These are phyloP conservation scores for Phyllosticta citribraziliensis DNA, from an alignment of 2,329 filamentous ascomycete genomes.

Conservation along the genomic window DNA sequence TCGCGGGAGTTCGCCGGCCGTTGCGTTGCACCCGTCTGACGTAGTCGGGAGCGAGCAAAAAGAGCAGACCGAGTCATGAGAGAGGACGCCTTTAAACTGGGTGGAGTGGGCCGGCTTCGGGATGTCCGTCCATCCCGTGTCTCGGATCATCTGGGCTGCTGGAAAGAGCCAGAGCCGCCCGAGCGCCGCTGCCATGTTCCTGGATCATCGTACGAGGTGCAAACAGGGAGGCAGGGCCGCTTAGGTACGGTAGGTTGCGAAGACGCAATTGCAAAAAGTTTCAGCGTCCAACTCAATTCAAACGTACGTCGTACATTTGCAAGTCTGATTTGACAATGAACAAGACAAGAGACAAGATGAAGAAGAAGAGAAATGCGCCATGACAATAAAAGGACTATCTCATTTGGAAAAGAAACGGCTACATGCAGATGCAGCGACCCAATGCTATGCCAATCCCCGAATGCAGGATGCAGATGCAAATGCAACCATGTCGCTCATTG, in stretches of 20 bases:
- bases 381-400: slow-evolving; percentile 9
- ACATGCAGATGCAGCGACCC: background rate
- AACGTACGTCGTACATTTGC: background rate
- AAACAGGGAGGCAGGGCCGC: background rate
- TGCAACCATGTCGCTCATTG: background rate
- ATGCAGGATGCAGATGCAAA: background rate
- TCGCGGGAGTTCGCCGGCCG: background rate
- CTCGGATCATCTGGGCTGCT: background rate
- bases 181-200: background rate
- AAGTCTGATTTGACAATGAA: background rate
- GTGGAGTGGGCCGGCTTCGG: background rate
- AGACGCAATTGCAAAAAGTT: background rate
- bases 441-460: background rate
- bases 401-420: background rate
- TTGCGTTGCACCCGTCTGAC: background rate
- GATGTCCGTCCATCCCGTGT: background rate
- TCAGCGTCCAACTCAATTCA: background rate
- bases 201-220: background rate
- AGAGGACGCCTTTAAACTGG: background rate
- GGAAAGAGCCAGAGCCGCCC: background rate
- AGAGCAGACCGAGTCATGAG: background rate
- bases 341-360: background rate
- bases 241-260: too few species aligned
- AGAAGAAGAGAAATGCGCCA: background rate
- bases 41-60: background rate